Conservation (phyloP, 768 basidiomycete species). For the Leccinum ochraceum region DNA sequence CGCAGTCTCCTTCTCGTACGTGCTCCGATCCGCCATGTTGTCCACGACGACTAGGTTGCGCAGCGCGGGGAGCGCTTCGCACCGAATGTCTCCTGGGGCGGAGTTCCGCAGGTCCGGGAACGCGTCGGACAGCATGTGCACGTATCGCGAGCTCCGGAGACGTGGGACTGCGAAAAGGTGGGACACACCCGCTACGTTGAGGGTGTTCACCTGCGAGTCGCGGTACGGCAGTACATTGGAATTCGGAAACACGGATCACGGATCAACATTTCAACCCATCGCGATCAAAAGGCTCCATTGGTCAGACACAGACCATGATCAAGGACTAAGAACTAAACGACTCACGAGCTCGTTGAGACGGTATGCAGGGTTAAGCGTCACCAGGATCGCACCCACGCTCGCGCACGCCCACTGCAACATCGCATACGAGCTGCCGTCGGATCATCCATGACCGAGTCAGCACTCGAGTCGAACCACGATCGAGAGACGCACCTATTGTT, state of each 20-base stretch:
- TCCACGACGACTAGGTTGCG: slow-evolving; percentile 68
- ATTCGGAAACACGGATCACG: not conserved
- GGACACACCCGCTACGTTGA: slow-evolving; percentile 63
- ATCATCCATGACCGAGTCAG: no score
- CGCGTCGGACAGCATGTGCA: slow-evolving; percentile 56
- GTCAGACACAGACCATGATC: not conserved
- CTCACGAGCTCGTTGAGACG: slow-evolving; percentile 67
- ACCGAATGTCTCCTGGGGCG: slow-evolving; percentile 55
- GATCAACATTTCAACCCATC: not conserved
- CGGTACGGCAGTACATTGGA: not conserved
- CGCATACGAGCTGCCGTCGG: no score
- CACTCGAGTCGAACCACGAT: no score
- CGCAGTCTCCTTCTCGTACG: slow-evolving; percentile 41
- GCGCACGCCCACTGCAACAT: no score
- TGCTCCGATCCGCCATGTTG: slow-evolving; percentile 45
- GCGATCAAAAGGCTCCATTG: not conserved
- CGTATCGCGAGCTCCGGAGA: slow-evolving; percentile 64
- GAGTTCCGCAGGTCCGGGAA: slow-evolving; percentile 56
- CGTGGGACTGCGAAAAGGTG: slow-evolving; percentile 74
- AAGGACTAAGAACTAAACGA: slow-evolving; percentile 5
- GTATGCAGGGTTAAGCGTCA: slow-evolving; percentile 84
- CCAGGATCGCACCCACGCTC: slow-evolving; percentile 72
- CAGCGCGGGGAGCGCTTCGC: slow-evolving; percentile 58
- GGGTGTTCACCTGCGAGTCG: slow-evolving; percentile 50
- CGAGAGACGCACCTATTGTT: no score